These are phyloP conservation scores for Leucocoprinus sp. DNA, from an alignment of 768 basidiomycete genomes.

Conservation along the genomic window DNA sequence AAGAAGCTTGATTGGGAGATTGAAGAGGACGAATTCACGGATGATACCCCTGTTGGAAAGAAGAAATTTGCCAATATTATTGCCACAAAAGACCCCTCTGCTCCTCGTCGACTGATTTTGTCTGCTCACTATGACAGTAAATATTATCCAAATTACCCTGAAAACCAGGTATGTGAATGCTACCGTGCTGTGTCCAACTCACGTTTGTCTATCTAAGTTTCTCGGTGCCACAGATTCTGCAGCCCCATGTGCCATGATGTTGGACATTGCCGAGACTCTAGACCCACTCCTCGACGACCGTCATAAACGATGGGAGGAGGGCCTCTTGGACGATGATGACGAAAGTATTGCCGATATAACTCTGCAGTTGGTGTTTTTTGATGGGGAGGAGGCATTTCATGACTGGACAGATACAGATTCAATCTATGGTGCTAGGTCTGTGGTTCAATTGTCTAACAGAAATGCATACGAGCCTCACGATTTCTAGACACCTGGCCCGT, in stretches of 20 bases:
- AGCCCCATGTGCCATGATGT: slow-evolving; percentile 88
- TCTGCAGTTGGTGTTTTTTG: slow-evolving; percentile 89
- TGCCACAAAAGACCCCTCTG: slow-evolving; percentile 89
- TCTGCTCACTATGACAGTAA: slow-evolving; percentile 94
- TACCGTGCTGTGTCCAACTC: slow-evolving; percentile 6
- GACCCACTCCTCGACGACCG: slow-evolving; percentile 63
- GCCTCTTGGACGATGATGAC: slow-evolving; percentile 41
- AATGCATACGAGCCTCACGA: neutral
- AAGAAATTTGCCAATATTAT: slow-evolving; percentile 85
- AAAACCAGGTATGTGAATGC: slow-evolving; percentile 55
- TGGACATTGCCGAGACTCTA: slow-evolving; percentile 83
- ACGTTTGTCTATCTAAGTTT: slow-evolving; percentile 48
- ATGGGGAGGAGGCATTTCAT: slow-evolving; percentile 95
- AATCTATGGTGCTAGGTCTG: slow-evolving; percentile 88
- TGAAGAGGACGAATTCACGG: slow-evolving; percentile 77
- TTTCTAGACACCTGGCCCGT: slow-evolving; percentile 72
- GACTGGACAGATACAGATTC: slow-evolving; percentile 87
- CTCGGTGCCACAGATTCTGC: slow-evolving; percentile 97
- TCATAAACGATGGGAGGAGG: slow-evolving; percentile 44
- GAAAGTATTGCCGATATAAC: slow-evolving; percentile 74
- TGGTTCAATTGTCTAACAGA: neutral
- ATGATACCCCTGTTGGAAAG: slow-evolving; percentile 70
- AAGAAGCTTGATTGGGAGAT: slow-evolving; percentile 76
- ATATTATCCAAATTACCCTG: slow-evolving; percentile 62
- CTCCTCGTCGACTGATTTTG: slow-evolving; percentile 73